Percentiles rank a stretch among this genome's conserved stretches.
Conservation (phyloP, 495 filamentous ascomycete species). For the Daldinia grandis region DNA sequence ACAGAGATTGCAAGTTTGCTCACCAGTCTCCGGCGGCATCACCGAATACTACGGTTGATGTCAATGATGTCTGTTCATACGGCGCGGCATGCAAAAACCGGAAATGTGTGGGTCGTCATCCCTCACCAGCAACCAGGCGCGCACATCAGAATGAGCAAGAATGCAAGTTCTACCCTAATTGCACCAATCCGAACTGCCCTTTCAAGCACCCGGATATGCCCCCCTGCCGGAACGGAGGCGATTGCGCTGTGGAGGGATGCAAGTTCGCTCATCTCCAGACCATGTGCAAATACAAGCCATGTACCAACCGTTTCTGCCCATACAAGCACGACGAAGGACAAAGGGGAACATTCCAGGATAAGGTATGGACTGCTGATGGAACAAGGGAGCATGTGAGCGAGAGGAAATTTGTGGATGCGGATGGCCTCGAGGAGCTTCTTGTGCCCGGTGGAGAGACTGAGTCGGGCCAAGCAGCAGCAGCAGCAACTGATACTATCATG, state of each 20-base stretch:
- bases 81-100: slow-evolving; percentile 92
- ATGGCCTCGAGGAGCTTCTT: slow-evolving; percentile 76
- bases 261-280: slow-evolving; percentile 86
- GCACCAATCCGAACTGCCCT: slow-evolving; percentile 82
- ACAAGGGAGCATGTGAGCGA: slow-evolving; percentile 79
- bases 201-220: slow-evolving; percentile 84
- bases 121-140: slow-evolving; percentile 82
- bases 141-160: slow-evolving; percentile 83
- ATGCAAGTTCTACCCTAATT: slow-evolving; percentile 96
- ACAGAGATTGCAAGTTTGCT: slow-evolving; percentile 88
- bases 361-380: slow-evolving; percentile 83
- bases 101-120: slow-evolving; percentile 92
- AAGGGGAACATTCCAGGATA: slow-evolving; percentile 79
- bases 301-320: slow-evolving; percentile 80
- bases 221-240: slow-evolving; percentile 90
- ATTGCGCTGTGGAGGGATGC: slow-evolving; percentile 84
- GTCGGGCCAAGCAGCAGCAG: slow-evolving; percentile 30
- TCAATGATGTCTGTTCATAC: slow-evolving; percentile 81
- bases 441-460: slow-evolving; percentile 63
- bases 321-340: slow-evolving; percentile 96
- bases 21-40: slow-evolving; percentile 94
- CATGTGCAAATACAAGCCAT: slow-evolving; percentile 91
- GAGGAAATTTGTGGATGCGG: slow-evolving; percentile 84
- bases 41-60: slow-evolving; percentile 76
- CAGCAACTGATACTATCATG: slow-evolving; percentile 26